Conservation (phyloP, 371 early-diverging fungal genomes). For the Nematocida sp. region DNA sequence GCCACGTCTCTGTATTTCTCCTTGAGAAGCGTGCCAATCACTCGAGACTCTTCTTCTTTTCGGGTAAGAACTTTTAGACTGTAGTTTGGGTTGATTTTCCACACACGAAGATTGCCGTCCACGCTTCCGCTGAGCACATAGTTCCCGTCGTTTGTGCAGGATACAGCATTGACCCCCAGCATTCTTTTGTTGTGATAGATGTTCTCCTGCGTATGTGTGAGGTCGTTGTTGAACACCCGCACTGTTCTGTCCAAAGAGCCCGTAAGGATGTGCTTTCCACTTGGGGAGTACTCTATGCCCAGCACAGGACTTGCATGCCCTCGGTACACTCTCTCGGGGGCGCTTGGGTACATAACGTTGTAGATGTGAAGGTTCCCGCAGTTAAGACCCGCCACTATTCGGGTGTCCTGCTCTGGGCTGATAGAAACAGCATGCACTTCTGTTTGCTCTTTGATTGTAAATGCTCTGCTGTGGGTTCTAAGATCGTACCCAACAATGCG, state of each 20-base stretch:
- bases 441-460: conserved; percentile 18
- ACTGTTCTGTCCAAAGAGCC: conserved; percentile 86
- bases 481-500: conserved; percentile 54
- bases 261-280: conserved; percentile 85
- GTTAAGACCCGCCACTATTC: conserved; percentile 29
- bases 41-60: conserved; percentile 73
- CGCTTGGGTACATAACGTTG: conserved; percentile 82
- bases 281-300: conserved; percentile 90
- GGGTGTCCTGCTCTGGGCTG: conserved; percentile 35
- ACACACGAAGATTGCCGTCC: conserved; percentile 90
- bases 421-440: conserved; percentile 57
- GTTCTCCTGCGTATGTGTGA: conserved; percentile 73
- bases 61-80: conserved; percentile 66
- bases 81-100: conserved; percentile 79
- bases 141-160: conserved; percentile 82
- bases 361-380: conserved; percentile 66
- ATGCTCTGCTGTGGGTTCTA: conserved; percentile 46
- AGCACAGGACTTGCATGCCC: conserved; percentile 93
- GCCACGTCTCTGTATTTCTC: conserved; percentile 81
- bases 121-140: conserved; percentile 90
- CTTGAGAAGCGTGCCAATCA: conserved; percentile 77
- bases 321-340: conserved; percentile 74
- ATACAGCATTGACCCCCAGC: conserved; percentile 76
- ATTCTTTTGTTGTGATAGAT: conserved; percentile 96
- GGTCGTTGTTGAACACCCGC: conserved; percentile 76